Conservation (phyloP, 164 flowering plant species). For the Euptelea pleiosperma region DNA sequence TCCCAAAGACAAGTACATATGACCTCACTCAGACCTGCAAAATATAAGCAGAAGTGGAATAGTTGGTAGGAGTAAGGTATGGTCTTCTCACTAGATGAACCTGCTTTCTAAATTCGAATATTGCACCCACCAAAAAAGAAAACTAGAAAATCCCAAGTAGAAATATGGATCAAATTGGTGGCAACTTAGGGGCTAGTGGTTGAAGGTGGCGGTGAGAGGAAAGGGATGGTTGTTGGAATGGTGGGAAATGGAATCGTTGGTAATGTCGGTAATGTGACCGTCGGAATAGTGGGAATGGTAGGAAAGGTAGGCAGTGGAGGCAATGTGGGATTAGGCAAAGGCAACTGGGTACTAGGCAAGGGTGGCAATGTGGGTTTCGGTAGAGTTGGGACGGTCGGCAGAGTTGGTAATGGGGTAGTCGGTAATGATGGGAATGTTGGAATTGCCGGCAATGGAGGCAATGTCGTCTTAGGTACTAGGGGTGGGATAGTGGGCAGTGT, state of each 20-base stretch:
- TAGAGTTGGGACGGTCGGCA: background rate
- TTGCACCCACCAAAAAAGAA: background rate
- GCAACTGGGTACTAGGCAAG: background rate
- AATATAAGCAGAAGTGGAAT: too few species aligned
- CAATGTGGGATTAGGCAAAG: background rate
- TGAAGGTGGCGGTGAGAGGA: slow-evolving; percentile 3
- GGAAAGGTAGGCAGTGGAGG: background rate
- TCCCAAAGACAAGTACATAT: too few species aligned
- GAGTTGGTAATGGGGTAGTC: background rate
- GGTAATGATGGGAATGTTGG: background rate
- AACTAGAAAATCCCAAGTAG: background rate
- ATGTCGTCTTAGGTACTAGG: background rate
- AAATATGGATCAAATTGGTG: background rate
- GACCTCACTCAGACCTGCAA: too few species aligned
- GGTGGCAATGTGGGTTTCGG: background rate
- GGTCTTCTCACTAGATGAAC: too few species aligned
- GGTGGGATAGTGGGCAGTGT: background rate
- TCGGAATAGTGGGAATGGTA: background rate
- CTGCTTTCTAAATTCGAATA: too few species aligned
- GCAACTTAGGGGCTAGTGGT: background rate
- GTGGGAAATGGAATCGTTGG: background rate
- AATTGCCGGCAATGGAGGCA: background rate
- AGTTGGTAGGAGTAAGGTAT: too few species aligned
- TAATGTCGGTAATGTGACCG: background rate
- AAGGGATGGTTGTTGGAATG: background rate